A percentile compares a stretch with the other conserved stretches of the same genome.
Evolutionary conservation across 2,329 filamentous ascomycete species (phyloP).

Genomic region (Rhynchosporium secalis): DNA sequence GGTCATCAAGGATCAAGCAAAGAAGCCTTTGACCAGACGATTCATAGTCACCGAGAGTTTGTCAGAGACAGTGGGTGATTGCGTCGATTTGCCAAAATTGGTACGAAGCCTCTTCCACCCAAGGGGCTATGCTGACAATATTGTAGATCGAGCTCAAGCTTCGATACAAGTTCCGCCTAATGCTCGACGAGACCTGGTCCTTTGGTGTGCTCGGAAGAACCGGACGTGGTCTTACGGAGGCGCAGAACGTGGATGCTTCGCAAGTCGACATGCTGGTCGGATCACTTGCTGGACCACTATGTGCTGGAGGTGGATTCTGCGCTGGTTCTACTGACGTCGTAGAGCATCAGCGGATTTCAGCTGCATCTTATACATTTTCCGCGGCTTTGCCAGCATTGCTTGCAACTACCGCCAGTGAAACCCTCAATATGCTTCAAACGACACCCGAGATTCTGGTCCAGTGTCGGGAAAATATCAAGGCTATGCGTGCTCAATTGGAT

Average conservation of each 20-base stretch:
- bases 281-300: slow-evolving; percentile 84
- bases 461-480: slow-evolving; percentile 82
- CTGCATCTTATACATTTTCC: slow-evolving; percentile 91
- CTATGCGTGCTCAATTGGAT: slow-evolving; percentile 84
- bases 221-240: slow-evolving; percentile 89
- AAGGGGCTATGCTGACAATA: slow-evolving; percentile 1
- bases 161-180: slow-evolving; percentile 96
- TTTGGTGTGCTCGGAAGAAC: slow-evolving; percentile 93
- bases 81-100: slow-evolving; percentile 80
- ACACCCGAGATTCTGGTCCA: slow-evolving; percentile 78
- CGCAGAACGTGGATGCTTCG: slow-evolving; percentile 90
- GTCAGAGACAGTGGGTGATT: slow-evolving; percentile 88
- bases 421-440: slow-evolving; percentile 79
- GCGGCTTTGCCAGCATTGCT: slow-evolving; percentile 91
- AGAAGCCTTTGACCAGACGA: slow-evolving; percentile 79
- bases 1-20: slow-evolving; percentile 82
- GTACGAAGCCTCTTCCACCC: slow-evolving; percentile 46
- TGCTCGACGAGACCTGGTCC: slow-evolving; percentile 96
- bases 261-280: slow-evolving; percentile 98
- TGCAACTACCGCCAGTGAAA: slow-evolving; percentile 93
- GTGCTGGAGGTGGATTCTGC: slow-evolving; percentile 94
- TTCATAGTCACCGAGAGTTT: slow-evolving; percentile 96
- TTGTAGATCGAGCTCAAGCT: slow-evolving; percentile 82
- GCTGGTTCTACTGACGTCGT: slow-evolving; percentile 89
- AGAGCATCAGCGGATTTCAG: slow-evolving; percentile 92